Base-by-base conservation (phyloP, 2,329 filamentous ascomycete genomes). In the Parastagonospora nodorum region DNA sequence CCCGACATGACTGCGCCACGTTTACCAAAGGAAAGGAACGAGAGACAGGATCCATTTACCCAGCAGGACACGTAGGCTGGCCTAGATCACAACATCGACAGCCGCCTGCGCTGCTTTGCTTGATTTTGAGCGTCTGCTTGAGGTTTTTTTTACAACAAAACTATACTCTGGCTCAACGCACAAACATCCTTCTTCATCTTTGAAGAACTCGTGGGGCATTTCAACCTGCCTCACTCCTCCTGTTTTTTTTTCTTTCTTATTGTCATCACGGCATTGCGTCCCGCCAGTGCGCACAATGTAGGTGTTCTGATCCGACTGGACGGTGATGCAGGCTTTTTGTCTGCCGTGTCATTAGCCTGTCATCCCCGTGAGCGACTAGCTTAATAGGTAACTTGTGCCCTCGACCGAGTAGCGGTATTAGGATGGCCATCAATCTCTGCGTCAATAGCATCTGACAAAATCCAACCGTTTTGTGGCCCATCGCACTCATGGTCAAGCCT, bases 131-230 rank as follows among this genome's bases (percentile, higher is more conserved):
- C 82, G 78, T 80, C 77, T 84, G 85, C 85, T 82, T 84, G 27
- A 84, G 84, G 82, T 88, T 84, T 82, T 57, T 90, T 90, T 89
- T 88, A 81, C 86, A 90, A 90, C 87, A 84, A 89, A 90, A 89
- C 88, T 70, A 68, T 63, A 86, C 82, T 78, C 80, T 86, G 83
- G 83, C 84, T 89, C 87, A 89, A 90, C 86, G 84, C 84, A 84
- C 84, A 84, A 84, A 86, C 82, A 81, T 81, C 80, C 48, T 74
- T 78, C 60, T 69, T 64, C 19, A 24, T 24, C 58, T 48, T 35
- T 41, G 53, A 67, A 67, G 60, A 64, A 61, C 47, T 74, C 67
- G 79, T 78, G 79, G 77, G 78, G 80, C 80, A 85, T 78, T 62
- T 88, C 85, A 88, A 88, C 85, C 80, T 86, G 82, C 80, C 69